A percentile compares a stretch with the other conserved stretches of the same genome.
Conservation (phyloP, 768 basidiomycete genomes). For the Chalciporus pseudorubinellus region DNA sequence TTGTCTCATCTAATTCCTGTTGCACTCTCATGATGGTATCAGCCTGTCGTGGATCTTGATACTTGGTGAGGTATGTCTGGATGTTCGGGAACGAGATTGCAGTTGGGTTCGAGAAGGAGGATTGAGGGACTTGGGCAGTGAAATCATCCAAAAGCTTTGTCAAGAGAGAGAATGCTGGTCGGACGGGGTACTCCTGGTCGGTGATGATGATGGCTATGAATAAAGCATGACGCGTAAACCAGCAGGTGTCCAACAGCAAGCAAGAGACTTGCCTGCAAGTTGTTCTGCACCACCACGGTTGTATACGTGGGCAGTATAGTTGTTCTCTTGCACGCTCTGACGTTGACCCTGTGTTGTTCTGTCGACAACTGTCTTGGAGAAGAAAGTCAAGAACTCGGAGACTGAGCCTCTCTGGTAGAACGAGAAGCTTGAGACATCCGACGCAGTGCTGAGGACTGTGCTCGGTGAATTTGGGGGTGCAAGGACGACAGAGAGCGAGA, state of each 20-base stretch:
- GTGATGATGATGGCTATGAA: slow-evolving; percentile 82
- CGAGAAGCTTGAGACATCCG: slow-evolving; percentile 86
- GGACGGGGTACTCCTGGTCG: slow-evolving; percentile 94
- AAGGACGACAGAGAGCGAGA: slow-evolving; percentile 70
- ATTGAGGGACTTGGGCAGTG: slow-evolving; percentile 70
- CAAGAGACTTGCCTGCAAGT: slow-evolving; percentile 63
- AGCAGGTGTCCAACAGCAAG: background rate
- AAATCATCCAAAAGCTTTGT: slow-evolving; percentile 95
- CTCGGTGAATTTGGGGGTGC: slow-evolving; percentile 62
- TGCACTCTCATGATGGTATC: slow-evolving; percentile 99
- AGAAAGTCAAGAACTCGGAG: slow-evolving; percentile 91
- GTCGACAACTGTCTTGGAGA: slow-evolving; percentile 89
- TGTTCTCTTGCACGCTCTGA: slow-evolving; percentile 92
- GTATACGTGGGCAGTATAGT: slow-evolving; percentile 91
- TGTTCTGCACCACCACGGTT: slow-evolving; percentile 85
- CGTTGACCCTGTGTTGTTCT: slow-evolving; percentile 85
- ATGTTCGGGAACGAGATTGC: slow-evolving; percentile 77
- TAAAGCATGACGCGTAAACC: slow-evolving; percentile 1
- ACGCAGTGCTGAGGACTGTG: slow-evolving; percentile 63
- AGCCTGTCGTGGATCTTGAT: slow-evolving; percentile 95
- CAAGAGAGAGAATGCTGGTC: slow-evolving; percentile 93
- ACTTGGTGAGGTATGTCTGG: slow-evolving; percentile 78
- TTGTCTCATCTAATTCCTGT: slow-evolving; percentile 97
- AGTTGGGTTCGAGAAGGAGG: slow-evolving; percentile 61
- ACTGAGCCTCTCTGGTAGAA: slow-evolving; percentile 91